These are phyloP conservation scores for Trichophyton simii DNA, from an alignment of 2,329 filamentous ascomycete species.

Conservation along the genomic window DNA sequence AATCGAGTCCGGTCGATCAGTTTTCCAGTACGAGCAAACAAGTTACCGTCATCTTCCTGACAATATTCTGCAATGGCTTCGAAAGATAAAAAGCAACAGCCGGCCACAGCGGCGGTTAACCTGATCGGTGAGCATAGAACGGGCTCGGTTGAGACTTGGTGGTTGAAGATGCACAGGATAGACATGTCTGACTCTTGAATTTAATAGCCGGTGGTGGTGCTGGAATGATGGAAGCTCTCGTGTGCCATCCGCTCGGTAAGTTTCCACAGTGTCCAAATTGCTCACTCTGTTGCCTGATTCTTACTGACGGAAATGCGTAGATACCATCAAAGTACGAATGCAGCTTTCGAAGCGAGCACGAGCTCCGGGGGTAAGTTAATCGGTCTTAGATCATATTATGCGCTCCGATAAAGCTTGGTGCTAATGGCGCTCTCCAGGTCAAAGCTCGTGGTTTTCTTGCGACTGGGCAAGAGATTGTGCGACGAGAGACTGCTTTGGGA, in stretches of 20 bases:
- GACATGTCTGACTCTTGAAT: conserved; percentile 7
- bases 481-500: conserved; percentile 78
- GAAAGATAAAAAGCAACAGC: conserved; percentile 44
- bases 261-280: not conserved
- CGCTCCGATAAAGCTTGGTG: not conserved
- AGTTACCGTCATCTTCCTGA: not conserved
- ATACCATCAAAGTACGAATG: conserved; percentile 99
- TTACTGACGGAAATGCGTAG: conserved; percentile 34
- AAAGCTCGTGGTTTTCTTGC: conserved; percentile 77
- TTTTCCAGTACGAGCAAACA: not conserved
- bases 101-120: conserved; percentile 76
- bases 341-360: conserved; percentile 82
- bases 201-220: conserved; percentile 76
- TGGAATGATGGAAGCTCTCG: conserved; percentile 98
- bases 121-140: conserved; percentile 56
- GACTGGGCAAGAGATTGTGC: conserved; percentile 77
- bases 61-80: conserved; percentile 4
- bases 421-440: conserved; percentile 26
- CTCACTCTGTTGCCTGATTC: not conserved
- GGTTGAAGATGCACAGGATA: conserved; percentile 10
- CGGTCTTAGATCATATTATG: not conserved
- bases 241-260: conserved; percentile 82
- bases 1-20: not conserved
- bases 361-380: conserved; percentile 55
- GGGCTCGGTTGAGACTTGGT: not conserved